Conservation (phyloP, 1,139 yeast species). For the Hyphopichia burtonii region DNA sequence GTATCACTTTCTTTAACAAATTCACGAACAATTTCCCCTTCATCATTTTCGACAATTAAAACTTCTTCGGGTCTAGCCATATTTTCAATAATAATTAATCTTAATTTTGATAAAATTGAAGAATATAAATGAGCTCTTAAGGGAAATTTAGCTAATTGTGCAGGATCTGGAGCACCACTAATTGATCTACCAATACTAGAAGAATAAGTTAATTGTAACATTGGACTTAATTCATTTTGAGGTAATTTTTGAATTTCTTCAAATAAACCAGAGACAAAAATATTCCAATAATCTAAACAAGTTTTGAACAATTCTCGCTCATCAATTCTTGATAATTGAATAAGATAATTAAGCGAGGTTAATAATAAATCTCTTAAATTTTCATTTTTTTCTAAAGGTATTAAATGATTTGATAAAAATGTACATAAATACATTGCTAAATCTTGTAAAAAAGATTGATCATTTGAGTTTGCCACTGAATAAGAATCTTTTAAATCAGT, state of each 20-base stretch:
- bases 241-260: constrained; percentile 85
- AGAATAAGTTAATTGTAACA: constrained; percentile 67
- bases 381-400: constrained; percentile 66
- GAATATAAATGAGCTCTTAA: constrained; percentile 84
- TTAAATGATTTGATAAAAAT: constrained; percentile 73
- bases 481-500: constrained; percentile 76
- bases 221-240: constrained; percentile 65
- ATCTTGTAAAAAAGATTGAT: constrained; percentile 94
- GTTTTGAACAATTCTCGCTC: constrained; percentile 96
- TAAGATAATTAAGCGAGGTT: constrained; percentile 75
- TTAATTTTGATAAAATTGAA: constrained; percentile 71
- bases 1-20: constrained; percentile 97
- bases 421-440: constrained; percentile 91
- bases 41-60: constrained; percentile 93
- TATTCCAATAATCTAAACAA: constrained; percentile 91
- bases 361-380: constrained; percentile 59
- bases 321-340: constrained; percentile 85
- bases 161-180: constrained; percentile 89
- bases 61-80: constrained; percentile 99
- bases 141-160: constrained; percentile 68
- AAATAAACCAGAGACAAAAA: constrained; percentile 75
- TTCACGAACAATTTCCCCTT: constrained; percentile 97
- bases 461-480: constrained; percentile 71
- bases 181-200: constrained; percentile 46
- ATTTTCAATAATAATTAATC: constrained; percentile 89